Percentiles rank a stretch among this genome's conserved stretches.
Conservation (phyloP, 2,329 filamentous ascomycete species). For the Alternaria arborescens region DNA sequence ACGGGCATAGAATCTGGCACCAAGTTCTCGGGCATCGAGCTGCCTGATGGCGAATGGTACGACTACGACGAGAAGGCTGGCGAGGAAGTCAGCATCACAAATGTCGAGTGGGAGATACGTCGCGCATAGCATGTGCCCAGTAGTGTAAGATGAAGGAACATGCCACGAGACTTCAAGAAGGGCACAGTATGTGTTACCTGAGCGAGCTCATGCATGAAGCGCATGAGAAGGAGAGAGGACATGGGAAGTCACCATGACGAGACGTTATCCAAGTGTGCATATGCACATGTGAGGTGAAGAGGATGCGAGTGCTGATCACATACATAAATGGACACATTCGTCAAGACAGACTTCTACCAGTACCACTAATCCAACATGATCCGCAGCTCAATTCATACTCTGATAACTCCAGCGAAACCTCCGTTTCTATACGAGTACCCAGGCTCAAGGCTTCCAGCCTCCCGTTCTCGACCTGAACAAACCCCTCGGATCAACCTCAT, state of each 20-base stretch:
- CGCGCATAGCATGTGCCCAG: conserved; percentile 62
- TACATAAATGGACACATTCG: background rate
- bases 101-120: conserved; percentile 85
- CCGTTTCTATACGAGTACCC: background rate
- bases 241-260: background rate
- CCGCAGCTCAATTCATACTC: background rate
- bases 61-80: conserved; percentile 95
- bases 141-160: background rate
- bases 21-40: conserved; percentile 82
- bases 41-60: conserved; percentile 94
- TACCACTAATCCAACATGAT: background rate
- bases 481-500: conserved; percentile 52
- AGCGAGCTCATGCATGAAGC: background rate
- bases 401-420: background rate
- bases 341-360: background rate
- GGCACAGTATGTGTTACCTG: background rate
- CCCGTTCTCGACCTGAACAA: conserved; percentile 55
- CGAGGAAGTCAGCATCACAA: conserved; percentile 92
- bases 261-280: background rate
- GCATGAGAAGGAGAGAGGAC: background rate
- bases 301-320: background rate
- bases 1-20: conserved; percentile 82
- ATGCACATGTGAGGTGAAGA: background rate
- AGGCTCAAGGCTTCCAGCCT: conserved; percentile 50
- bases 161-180: background rate